phyloP scores from a whole-genome alignment of 2,329 filamentous ascomycete genomes.

The Sodiomyces alkalinus region DNA sequence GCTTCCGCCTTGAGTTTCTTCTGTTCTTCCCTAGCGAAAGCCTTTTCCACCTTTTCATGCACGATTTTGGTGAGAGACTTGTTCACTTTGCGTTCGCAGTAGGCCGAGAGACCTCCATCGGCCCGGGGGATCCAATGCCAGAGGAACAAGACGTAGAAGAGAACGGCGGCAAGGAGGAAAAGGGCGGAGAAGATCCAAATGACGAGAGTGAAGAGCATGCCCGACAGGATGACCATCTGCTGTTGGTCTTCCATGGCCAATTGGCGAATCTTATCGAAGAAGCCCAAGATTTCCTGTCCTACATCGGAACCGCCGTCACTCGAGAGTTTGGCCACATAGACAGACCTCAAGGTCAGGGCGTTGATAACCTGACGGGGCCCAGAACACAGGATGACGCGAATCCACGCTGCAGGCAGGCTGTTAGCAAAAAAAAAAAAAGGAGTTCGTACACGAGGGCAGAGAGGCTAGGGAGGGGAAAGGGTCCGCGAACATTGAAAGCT shows the following conservation, averaged over 20 bases:
- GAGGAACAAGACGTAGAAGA: slow-evolving; percentile 79
- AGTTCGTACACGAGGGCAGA: neutral
- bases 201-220: slow-evolving; percentile 84
- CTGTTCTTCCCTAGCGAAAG: slow-evolving; percentile 62
- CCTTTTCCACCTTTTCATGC: slow-evolving; percentile 73
- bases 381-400: slow-evolving; percentile 79
- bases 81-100: slow-evolving; percentile 88
- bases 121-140: slow-evolving; percentile 79
- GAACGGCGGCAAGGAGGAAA: slow-evolving; percentile 54
- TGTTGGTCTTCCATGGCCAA: slow-evolving; percentile 60
- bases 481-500: slow-evolving; percentile 42
- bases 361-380: slow-evolving; percentile 88
- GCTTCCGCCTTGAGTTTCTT: slow-evolving; percentile 36
- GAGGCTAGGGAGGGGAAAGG: too few relatives aligned
- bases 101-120: slow-evolving; percentile 68
- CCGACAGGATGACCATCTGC: slow-evolving; percentile 69
- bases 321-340: slow-evolving; percentile 60
- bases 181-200: slow-evolving; percentile 78
- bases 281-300: slow-evolving; percentile 42
- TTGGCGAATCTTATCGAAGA: slow-evolving; percentile 67
- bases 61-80: slow-evolving; percentile 73
- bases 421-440: slow-evolving; percentile 10
- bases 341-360: slow-evolving; percentile 71
- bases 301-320: slow-evolving; percentile 32
- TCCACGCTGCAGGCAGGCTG: slow-evolving; percentile 50